Base-by-base conservation (phyloP, 345 rosid genomes). In the Brassica nigra region DNA sequence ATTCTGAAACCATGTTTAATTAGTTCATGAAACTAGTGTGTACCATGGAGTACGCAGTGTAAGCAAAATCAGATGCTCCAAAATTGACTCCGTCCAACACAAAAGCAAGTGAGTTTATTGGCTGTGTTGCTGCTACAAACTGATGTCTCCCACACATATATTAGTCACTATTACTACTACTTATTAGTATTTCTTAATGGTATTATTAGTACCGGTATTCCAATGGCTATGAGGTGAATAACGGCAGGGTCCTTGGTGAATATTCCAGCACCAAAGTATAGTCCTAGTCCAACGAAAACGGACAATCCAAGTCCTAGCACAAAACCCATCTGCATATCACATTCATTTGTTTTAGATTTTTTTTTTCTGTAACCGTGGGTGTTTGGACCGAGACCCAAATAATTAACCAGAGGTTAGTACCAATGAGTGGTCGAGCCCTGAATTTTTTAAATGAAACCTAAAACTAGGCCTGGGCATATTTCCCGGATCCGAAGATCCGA, bases 1-100 rank as follows among this genome's bases (percentile, higher is more conserved):
- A 47, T 47, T 47, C 54, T 47, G n/a, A 47, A 47, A n/a, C 16
- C 6, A 42, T 47, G 15, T n/a, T 31, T 11, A 10, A 44, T 10
- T 10, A 42, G 49, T 10, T 42, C 14, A 52, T 39, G 30, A 29
- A 58, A 27, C 4, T 6, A 49, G 57, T 37, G 61, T 63, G 44
- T 36, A 82, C 92, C 97, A 90, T 95, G 84, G 99, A 93, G 82
- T 89, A 95, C 1, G 97, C 97, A 69, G 99, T 84, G 84, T 88
- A 95, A 9, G 88, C 85, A 79, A 95, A 95, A 85, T 95, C 99
- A 5, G 99, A 95, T 28, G 99, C 98, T 66, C 99, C 99, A 64
- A 85, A 95, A 79, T 91, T 93, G 9, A 95, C 88, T 28, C 99
- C 99, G 73, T 95, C 99, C 29, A 93, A 85, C 9, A 95, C 99